Conservation (phyloP, 805 yeast species). For the Tetrapisispora fleetii region DNA sequence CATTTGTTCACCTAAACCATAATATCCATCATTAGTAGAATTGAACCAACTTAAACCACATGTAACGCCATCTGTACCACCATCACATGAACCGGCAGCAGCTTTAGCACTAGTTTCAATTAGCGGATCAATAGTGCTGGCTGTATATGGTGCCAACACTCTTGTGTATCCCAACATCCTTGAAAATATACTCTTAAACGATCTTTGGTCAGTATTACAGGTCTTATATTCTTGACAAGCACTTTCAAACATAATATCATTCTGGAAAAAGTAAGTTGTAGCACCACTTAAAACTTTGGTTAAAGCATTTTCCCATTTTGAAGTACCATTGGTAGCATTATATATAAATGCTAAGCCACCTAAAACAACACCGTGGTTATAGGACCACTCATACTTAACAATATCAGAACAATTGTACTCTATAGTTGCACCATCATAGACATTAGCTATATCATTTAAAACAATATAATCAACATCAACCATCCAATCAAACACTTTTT, state of each 20-base stretch:
- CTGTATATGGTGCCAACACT: slow-evolving; percentile 41
- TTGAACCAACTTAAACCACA: slow-evolving; percentile 64
- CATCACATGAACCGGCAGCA: slow-evolving; percentile 62
- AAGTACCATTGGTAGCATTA: slow-evolving; percentile 43
- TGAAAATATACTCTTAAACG: slow-evolving; percentile 62
- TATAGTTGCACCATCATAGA: slow-evolving; percentile 66
- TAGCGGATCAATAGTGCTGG: slow-evolving; percentile 33
- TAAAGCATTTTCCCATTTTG: slow-evolving; percentile 42
- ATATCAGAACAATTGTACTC: slow-evolving; percentile 51
- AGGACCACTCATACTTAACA: slow-evolving; percentile 50
- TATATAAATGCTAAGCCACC: slow-evolving; percentile 65
- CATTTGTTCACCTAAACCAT: slow-evolving; percentile 77
- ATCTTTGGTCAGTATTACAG: slow-evolving; percentile 70
- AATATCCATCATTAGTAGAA: slow-evolving; percentile 50
- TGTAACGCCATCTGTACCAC: slow-evolving; percentile 66
- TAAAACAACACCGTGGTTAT: slow-evolving; percentile 58
- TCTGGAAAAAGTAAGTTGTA: slow-evolving; percentile 38
- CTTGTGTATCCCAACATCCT: slow-evolving; percentile 54
- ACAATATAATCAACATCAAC: slow-evolving; percentile 37
- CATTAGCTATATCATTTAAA: slow-evolving; percentile 44
- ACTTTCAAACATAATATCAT: slow-evolving; percentile 47
- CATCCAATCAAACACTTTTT: slow-evolving; percentile 51
- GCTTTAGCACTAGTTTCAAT: slow-evolving; percentile 47
- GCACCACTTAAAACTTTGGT: slow-evolving; percentile 38
- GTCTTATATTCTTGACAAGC: slow-evolving; percentile 41